Evolutionary conservation across 345 rosid species (phyloP), one percentile per base, ranked within the genome.

Genomic region (Mallotus nudiflorus): DNA sequence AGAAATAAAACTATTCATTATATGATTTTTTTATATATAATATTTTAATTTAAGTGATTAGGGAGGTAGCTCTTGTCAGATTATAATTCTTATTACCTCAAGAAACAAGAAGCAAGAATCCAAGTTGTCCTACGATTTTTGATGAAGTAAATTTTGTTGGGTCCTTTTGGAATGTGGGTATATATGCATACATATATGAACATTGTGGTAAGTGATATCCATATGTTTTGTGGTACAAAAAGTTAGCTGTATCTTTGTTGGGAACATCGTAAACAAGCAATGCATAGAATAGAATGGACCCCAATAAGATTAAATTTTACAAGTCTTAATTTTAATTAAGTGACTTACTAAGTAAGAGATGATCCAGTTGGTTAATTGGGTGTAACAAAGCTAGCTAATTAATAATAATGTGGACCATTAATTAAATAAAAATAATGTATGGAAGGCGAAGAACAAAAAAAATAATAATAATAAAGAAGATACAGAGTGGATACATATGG

Each of bases 321-420:
- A 19, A 9, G 56, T 25, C 11, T 56, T 27, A 28, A n/a, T 52
- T 61, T 64, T 50, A 48, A 65, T 75, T 77, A 74, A 79, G 78
- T 83, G 84, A 81, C 87, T 87, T 86, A 62, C 80, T 73, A 87
- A 80, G 80, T 73, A 87, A 89, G 94, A 71, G 81, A 84, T 65
- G 78, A 48, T 53, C 42, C 69, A 65, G 83, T 80, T 80, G 81
- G 82, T 81, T 87, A 72, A 87, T 87, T 84, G 83, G 82, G 91
- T 82, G 82, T 80, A 77, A 73, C 84, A 69, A 59, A 54, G 46
- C 11, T 52, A n/a, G 56, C 56, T 52, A 52, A 52, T 20, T 52
- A 48, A 15, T 15, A 52, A 52, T 28, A n/a, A 29, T 22, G 40
- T 57, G 22, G 62, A 29, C 62, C 40, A 57, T 37, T 59, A 31